These are phyloP conservation scores for Fusarium nisikadoi DNA, from an alignment of 2,329 filamentous ascomycete species.

Conservation along the genomic window DNA sequence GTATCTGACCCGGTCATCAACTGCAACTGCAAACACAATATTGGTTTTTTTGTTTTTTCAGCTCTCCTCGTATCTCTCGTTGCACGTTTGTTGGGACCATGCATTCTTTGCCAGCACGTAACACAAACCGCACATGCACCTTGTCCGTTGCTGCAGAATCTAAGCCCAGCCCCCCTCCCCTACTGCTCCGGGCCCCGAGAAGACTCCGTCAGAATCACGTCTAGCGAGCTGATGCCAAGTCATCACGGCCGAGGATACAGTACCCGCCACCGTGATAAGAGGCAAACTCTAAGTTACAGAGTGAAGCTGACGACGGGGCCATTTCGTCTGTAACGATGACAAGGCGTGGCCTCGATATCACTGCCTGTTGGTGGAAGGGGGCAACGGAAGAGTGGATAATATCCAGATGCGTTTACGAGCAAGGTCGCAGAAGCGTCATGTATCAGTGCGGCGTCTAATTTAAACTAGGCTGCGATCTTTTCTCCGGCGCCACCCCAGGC, in stretches of 20 bases:
- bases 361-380: conserved; percentile 4
- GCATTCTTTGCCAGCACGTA: conserved; percentile 10
- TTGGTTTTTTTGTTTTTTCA: not conserved
- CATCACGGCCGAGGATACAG: not conserved
- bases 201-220: not conserved
- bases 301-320: not conserved
- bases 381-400: not conserved
- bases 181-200: not conserved
- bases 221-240: conserved; percentile 18
- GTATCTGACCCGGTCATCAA: not conserved
- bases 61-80: not conserved
- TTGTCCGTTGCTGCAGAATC: conserved; percentile 12
- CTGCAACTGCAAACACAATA: not conserved
- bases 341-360: not conserved
- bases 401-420: conserved; percentile 7
- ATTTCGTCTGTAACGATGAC: not conserved
- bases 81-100: conserved; percentile 3
- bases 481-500: not conserved
- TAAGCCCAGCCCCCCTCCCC: not conserved
- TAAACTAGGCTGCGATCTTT: not conserved
- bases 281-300: not conserved
- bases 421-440: conserved; percentile 26
- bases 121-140: not conserved
- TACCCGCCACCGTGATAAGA: conserved; percentile 19
- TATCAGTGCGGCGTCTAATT: conserved; percentile 27